Base-by-base conservation (phyloP, 2,329 filamentous ascomycete species). In the Fusarium duplospermum region DNA sequence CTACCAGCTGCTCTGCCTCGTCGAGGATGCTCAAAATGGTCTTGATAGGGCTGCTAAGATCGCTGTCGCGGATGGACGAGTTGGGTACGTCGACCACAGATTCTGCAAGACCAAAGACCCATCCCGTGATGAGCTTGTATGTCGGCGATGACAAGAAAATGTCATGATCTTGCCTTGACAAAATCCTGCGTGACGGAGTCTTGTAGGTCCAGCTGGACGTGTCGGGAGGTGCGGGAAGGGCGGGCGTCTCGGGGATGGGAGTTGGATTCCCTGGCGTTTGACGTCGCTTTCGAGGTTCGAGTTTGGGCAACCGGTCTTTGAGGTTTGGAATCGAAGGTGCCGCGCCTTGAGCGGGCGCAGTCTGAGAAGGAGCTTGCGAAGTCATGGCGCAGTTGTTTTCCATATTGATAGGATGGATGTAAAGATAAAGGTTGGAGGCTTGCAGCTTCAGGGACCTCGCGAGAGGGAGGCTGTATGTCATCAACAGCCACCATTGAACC, bases 81-180 rank as follows among this genome's bases (percentile, higher is more conserved):
- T 93, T 89, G 8, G 93, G 90, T 31, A 87, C 90, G 79, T 93
- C 91, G 59, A 90, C 86, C 52, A 98, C 93, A 5, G 93, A 91
- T 78, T 98, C 95, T 52, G 95, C 92, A 24, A 99, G 90, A 11
- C 90, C 89, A 82, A 98, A 98, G 71, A 98, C 88, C 84, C 98
- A 99, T 22, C 93, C 91, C 67, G 93, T 86, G 50, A 99, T 88
- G 45, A 98, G 88, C 9, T 87, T 87, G 82, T 94, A 93, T 8
- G 95, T 92, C 0, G 92, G 87, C 0, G 95, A 98, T 1, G 89
- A 85, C 20, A 95, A 88, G 78, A 98, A 99, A 5, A 94, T 84
- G 20, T 93, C 88, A 80, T 97, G 95, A 76, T 99, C 96, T 58
- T 89, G 86, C 3, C 87, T 87, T 4, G 95, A 96, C 14, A 99